A percentile compares a stretch with the other conserved stretches of the same genome.
Conservation (phyloP, 495 filamentous ascomycete genomes). For the Neurospora sp. region DNA sequence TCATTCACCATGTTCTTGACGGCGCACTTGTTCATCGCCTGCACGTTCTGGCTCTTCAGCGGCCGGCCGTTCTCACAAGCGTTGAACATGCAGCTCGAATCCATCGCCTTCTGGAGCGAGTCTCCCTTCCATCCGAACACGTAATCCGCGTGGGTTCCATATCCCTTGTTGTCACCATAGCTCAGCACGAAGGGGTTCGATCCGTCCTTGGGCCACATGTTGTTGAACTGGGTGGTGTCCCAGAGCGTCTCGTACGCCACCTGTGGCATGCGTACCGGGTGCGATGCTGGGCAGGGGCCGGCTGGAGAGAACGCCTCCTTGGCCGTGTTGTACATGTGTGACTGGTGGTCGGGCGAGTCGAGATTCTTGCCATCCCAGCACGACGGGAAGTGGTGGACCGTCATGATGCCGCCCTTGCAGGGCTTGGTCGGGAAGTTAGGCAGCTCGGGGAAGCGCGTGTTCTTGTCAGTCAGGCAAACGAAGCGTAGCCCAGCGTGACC, state of each 20-base stretch:
- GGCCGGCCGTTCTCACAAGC: conserved; percentile 31
- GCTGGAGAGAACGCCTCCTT: conserved; percentile 31
- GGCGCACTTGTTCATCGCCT: conserved; percentile 34
- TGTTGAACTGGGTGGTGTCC: conserved; percentile 39
- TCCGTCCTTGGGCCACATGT: conserved; percentile 35
- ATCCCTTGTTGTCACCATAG: conserved; percentile 15
- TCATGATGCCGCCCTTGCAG: conserved; percentile 39
- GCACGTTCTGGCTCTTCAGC: conserved; percentile 34
- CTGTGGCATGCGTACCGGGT: conserved; percentile 39
- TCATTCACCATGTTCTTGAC: conserved; percentile 33
- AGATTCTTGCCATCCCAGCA: conserved; percentile 51
- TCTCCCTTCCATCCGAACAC: conserved; percentile 33
- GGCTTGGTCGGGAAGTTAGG: conserved; percentile 35
- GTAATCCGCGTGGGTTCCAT: conserved; percentile 19
- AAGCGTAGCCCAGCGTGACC: conserved; percentile 34
- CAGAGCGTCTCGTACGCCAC: conserved; percentile 43
- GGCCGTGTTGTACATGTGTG: conserved; percentile 42
- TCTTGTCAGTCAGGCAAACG: conserved; percentile 33
- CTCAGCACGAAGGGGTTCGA: conserved; percentile 36
- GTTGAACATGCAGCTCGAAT: conserved; percentile 38
- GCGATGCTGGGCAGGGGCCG: conserved; percentile 39
- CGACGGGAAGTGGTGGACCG: conserved; percentile 43
- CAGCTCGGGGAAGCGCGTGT: conserved; percentile 34
- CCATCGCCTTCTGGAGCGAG: conserved; percentile 36
- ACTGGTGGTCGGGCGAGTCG: conserved; percentile 46